Conservation (phyloP, 176 grass and related monocot genomes). For the maize (Zea mays) region Zm-B73-REFERENCE-NAM-5.0 NC_050098.1:206311501-206312000, state of each 20-base stretch:
- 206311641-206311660: not conserved
- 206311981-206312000: not conserved
- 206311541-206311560: not conserved
- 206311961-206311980: conserved; percentile 11
- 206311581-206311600: too few species aligned
- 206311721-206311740: not conserved
- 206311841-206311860: conserved; percentile 67
- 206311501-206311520: not conserved
- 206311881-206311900: conserved; percentile 73
- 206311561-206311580: too few species aligned
- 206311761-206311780: not conserved
- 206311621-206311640: too few species aligned
- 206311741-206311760: not conserved
- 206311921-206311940: conserved; percentile 58
- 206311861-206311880: conserved; percentile 81
- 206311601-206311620: too few species aligned
- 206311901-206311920: conserved; percentile 61
- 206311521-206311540: not conserved
- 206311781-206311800: conserved; percentile 51
- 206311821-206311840: conserved; percentile 77
- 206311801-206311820: conserved; percentile 84
- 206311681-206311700: not conserved
- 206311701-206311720: not conserved
- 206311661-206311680: not conserved
- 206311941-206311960: not conserved